These are phyloP conservation scores for Lactifluus piperatus DNA, from an alignment of 768 basidiomycete genomes.

Conservation along the genomic window DNA sequence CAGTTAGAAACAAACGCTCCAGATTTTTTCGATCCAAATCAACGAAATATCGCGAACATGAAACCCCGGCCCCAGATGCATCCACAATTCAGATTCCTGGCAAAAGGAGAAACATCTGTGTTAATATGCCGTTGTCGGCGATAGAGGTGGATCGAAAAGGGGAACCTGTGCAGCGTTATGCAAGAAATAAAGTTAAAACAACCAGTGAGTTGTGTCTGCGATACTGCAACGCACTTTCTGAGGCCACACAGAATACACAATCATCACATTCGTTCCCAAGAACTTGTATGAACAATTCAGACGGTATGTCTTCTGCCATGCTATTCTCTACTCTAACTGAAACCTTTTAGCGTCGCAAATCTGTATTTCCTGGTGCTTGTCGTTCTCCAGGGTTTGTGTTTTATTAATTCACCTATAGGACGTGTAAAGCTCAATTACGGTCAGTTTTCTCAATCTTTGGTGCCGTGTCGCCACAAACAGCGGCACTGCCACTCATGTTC, in stretches of 20 bases:
- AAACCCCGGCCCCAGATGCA: slow-evolving; percentile 26
- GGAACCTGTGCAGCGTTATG: slow-evolving; percentile 74
- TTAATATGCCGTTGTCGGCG: slow-evolving; percentile 61
- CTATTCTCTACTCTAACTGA: slow-evolving; percentile 8
- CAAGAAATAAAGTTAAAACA: slow-evolving; percentile 89
- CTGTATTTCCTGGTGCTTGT: slow-evolving; percentile 85
- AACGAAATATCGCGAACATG: slow-evolving; percentile 31
- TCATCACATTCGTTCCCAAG: slow-evolving; percentile 86
- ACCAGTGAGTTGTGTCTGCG: slow-evolving; percentile 53
- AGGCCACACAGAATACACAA: slow-evolving; percentile 64
- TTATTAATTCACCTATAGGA: not conserved
- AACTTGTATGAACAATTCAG: slow-evolving; percentile 94
- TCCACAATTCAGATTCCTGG: slow-evolving; percentile 38
- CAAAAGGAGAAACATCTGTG: slow-evolving; percentile 64
- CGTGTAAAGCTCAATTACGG: slow-evolving; percentile 13
- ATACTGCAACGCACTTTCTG: slow-evolving; percentile 3
- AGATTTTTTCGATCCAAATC: slow-evolving; percentile 43
- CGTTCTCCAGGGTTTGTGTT: slow-evolving; percentile 55
- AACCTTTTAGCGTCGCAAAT: slow-evolving; percentile 62
- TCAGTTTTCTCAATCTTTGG: slow-evolving; percentile 88
- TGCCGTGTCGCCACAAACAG: slow-evolving; percentile 70
- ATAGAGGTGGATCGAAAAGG: slow-evolving; percentile 60
- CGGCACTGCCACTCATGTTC: slow-evolving; percentile 79
- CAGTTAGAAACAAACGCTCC: slow-evolving; percentile 39
- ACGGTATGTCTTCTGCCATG: slow-evolving; percentile 35